Evolutionary conservation across 1,284 basidiomycete species (phyloP).

Genomic region (Quambalaria eucalypti): DNA sequence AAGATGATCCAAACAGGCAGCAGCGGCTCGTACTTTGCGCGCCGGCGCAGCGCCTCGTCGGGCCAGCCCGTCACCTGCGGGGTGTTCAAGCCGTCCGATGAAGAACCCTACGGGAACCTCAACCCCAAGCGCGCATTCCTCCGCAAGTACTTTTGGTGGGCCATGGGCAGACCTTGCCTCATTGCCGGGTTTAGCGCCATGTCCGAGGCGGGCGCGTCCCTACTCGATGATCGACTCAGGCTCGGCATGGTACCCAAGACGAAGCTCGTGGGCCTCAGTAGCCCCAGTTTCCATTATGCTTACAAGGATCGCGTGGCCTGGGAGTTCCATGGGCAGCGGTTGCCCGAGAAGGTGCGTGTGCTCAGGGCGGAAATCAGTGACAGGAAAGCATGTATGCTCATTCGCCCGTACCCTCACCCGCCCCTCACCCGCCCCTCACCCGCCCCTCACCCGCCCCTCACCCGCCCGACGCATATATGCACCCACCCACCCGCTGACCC

Average conservation of each 20-base stretch:
- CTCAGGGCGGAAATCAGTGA: too few species aligned
- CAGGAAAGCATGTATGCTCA: too few species aligned
- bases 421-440: too few species aligned
- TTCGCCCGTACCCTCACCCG: too few species aligned
- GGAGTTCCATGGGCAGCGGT: constrained; percentile 15
- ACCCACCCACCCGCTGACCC: too few species aligned
- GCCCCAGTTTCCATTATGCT: constrained; percentile 37
- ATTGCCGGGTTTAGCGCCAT: constrained; percentile 44
- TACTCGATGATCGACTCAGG: constrained; percentile 66
- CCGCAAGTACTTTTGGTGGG: constrained; percentile 46
- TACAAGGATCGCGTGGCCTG: constrained; percentile 31
- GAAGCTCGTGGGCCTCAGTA: constrained; percentile 70
- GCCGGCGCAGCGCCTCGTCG: constrained; percentile 5
- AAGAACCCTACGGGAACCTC: constrained; percentile 45
- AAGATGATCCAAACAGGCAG: constrained; percentile 43
- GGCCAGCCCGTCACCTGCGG: constrained; percentile 16
- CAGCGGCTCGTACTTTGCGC: constrained; percentile 42
- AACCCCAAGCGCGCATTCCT: constrained; percentile 41
- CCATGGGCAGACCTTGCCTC: constrained; percentile 44
- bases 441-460: too few species aligned
- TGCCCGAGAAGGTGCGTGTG: constrained; percentile 32
- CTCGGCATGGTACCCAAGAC: constrained; percentile 77
- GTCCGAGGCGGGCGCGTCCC: constrained; percentile 73
- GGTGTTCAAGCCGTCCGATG: constrained; percentile 45
- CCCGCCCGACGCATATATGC: constrained; percentile 83